Conservation (phyloP, 441 rosid species). For the Iberis amara region DNA sequence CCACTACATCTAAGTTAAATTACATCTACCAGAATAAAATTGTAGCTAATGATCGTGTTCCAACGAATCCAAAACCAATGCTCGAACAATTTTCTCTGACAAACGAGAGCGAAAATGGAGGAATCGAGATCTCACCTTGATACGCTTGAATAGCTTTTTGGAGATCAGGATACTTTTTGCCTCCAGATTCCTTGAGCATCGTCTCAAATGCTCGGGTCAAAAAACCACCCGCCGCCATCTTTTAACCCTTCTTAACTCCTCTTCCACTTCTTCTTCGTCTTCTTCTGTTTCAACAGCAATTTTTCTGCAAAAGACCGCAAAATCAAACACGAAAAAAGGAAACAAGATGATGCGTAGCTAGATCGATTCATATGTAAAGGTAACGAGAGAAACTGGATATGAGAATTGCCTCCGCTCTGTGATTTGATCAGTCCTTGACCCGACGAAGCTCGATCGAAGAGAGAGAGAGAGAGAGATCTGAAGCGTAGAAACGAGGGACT, state of each 20-base stretch:
- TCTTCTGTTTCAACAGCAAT: conserved; percentile 15
- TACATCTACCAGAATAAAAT: neutral
- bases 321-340: neutral
- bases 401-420: neutral
- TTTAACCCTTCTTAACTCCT: neutral
- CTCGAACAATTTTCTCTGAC: too few relatives aligned
- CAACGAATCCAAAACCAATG: neutral
- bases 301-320: conserved; percentile 13
- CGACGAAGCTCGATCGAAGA: neutral
- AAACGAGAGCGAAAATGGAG: neutral
- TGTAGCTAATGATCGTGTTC: conserved; percentile 16
- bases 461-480: neutral
- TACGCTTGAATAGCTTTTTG: conserved; percentile 75
- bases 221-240: conserved; percentile 98
- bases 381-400: neutral
- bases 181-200: conserved; percentile 87
- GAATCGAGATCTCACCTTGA: conserved; percentile 49
- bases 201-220: conserved; percentile 89
- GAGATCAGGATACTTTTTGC: conserved; percentile 82
- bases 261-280: conserved; percentile 9
- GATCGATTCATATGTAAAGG: neutral
- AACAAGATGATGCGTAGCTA: neutral
- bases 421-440: neutral
- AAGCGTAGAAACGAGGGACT: neutral
- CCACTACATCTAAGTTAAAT: neutral